phyloP scores from a whole-genome alignment of 495 filamentous ascomycete genomes.

The Aspergillus coremiiformis region DNA sequence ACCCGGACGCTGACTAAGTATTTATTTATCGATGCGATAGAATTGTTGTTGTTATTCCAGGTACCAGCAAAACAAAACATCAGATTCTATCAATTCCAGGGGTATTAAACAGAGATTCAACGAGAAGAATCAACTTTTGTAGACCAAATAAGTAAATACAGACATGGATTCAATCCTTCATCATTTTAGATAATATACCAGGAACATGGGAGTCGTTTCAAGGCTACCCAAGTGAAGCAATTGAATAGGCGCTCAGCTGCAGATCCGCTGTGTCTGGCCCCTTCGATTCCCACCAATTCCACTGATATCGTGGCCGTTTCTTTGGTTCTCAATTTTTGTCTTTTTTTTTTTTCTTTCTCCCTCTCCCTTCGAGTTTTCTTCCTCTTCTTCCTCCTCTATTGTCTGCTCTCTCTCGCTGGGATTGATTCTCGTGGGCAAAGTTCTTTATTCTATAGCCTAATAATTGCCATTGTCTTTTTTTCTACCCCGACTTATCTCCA shows the following conservation, averaged over 20 bases:
- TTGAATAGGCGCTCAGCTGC: slow-evolving; percentile 1
- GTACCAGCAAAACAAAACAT: too few relatives aligned
- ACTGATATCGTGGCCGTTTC: slow-evolving; percentile 3
- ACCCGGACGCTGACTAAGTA: not conserved
- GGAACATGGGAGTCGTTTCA: not conserved
- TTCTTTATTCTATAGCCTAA: not conserved
- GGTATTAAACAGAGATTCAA: not conserved
- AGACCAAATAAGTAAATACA: not conserved
- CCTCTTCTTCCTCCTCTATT: not conserved
- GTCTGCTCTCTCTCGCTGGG: too few relatives aligned
- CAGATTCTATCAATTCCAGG: not conserved
- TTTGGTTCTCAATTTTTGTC: not conserved
- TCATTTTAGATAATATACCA: not conserved
- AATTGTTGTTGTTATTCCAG: too few relatives aligned
- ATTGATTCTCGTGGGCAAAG: not conserved
- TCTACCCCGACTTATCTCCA: not conserved
- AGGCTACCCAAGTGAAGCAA: not conserved
- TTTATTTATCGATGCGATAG: too few relatives aligned
- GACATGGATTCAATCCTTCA: not conserved
- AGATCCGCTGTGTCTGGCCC: slow-evolving; percentile 1
- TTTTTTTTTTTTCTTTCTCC: not conserved
- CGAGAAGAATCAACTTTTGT: not conserved
- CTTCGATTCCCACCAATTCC: slow-evolving; percentile 4
- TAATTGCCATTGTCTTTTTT: not conserved
- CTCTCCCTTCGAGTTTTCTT: not conserved